Percentiles rank a stretch among this genome's conserved stretches.
phyloP scores from a whole-genome alignment of 2,329 filamentous ascomycete species.

The Cordyceps farinosa region DNA sequence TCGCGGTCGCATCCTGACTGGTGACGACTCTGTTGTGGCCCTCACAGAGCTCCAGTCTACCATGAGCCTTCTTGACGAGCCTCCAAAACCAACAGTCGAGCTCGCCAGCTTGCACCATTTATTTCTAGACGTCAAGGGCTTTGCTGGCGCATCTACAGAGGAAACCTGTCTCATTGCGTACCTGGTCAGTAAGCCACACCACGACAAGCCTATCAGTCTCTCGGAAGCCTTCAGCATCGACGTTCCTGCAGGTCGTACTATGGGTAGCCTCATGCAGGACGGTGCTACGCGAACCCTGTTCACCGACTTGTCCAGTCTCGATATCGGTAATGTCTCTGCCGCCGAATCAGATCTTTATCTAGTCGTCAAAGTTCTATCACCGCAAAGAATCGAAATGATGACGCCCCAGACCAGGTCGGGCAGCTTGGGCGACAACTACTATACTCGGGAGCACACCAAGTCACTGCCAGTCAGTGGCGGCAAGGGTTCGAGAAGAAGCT shows the following conservation, averaged over 20 bases:
- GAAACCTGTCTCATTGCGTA: slow-evolving; percentile 73
- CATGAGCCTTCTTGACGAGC: slow-evolving; percentile 88
- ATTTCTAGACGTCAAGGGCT: slow-evolving; percentile 77
- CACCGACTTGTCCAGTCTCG: slow-evolving; percentile 74
- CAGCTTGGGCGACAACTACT: slow-evolving; percentile 39
- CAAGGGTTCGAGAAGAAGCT: slow-evolving; percentile 56
- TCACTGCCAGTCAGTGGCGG: slow-evolving; percentile 47
- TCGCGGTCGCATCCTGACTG: slow-evolving; percentile 80
- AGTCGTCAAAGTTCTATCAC: slow-evolving; percentile 72
- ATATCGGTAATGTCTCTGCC: slow-evolving; percentile 60
- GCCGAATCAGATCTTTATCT: slow-evolving; percentile 74
- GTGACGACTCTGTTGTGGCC: slow-evolving; percentile 88
- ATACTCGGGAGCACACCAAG: slow-evolving; percentile 44
- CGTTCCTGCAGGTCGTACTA: slow-evolving; percentile 68
- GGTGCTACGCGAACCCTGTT: slow-evolving; percentile 80
- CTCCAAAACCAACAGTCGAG: slow-evolving; percentile 66
- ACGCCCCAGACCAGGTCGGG: slow-evolving; percentile 53
- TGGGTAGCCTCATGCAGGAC: slow-evolving; percentile 61
- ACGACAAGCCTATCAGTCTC: slow-evolving; percentile 60
- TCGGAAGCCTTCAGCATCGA: slow-evolving; percentile 83
- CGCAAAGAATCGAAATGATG: slow-evolving; percentile 44
- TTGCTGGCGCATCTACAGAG: slow-evolving; percentile 72
- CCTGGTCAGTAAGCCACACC: slow-evolving; percentile 68
- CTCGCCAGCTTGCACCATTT: slow-evolving; percentile 74
- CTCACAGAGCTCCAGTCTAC: slow-evolving; percentile 87